Evolutionary conservation across 352 stramenopile genomes (phyloP).

Genomic region (Phytophthora litchii): DNA sequence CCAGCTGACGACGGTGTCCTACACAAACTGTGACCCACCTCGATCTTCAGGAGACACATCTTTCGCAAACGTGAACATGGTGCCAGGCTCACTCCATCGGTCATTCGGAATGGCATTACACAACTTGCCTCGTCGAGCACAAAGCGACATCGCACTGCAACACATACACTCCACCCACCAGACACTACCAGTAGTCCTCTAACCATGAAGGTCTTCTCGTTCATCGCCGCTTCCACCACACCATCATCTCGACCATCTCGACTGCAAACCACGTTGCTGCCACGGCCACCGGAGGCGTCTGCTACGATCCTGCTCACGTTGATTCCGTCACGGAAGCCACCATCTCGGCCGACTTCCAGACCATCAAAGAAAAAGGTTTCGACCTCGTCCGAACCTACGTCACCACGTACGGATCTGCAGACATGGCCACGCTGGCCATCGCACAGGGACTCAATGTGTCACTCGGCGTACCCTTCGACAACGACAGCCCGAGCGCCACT

Average conservation of each 20-base stretch:
- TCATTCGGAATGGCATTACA: too few relatives aligned
- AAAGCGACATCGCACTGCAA: conserved; percentile 13
- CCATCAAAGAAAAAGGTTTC: conserved; percentile 56
- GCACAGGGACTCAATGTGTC: conserved; percentile 53
- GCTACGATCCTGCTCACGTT: conserved; percentile 55
- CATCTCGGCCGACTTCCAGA: conserved; percentile 48
- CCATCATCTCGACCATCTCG: conserved; percentile 13
- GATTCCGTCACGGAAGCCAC: conserved; percentile 39
- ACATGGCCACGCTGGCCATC: conserved; percentile 50
- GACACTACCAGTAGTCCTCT: conserved; percentile 6
- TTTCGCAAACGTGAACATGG: background rate
- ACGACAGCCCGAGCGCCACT: conserved; percentile 35
- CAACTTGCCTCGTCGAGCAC: conserved; percentile 32
- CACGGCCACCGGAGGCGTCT: conserved; percentile 37
- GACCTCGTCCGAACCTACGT: conserved; percentile 56
- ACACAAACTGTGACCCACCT: conserved; percentile 6
- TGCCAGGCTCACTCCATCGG: background rate
- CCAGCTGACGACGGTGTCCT: conserved; percentile 24
- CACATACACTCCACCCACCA: background rate
- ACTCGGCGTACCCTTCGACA: conserved; percentile 52
- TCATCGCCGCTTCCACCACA: conserved; percentile 21
- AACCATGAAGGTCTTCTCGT: conserved; percentile 42
- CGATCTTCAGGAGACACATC: conserved; percentile 26
- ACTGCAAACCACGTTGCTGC: conserved; percentile 2
- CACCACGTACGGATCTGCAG: conserved; percentile 42